A percentile compares a stretch with the other conserved stretches of the same genome.
These are phyloP conservation scores for Phytophthora constricta DNA, from an alignment of 352 stramenopile genomes.

Conservation along the genomic window DNA sequence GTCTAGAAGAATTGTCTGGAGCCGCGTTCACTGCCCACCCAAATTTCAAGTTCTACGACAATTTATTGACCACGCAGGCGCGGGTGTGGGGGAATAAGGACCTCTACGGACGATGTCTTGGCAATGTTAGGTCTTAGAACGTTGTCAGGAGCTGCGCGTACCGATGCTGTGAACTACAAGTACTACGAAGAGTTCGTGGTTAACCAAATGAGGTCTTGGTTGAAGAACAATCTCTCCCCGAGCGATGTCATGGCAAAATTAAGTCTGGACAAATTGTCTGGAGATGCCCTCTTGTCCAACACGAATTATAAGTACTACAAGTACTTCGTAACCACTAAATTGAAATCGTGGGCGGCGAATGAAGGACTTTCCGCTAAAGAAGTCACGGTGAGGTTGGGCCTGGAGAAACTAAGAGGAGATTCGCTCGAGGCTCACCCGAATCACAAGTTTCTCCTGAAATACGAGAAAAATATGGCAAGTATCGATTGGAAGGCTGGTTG, in stretches of 20 bases:
- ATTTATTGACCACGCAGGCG: neutral
- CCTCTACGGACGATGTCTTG: neutral
- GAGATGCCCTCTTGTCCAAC: neutral
- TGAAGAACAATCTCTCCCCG: neutral
- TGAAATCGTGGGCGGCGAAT: slow-evolving; percentile 15
- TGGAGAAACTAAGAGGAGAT: neutral
- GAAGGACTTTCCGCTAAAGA: neutral
- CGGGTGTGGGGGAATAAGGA: neutral
- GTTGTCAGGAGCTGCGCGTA: neutral
- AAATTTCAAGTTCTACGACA: neutral
- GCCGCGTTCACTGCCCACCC: neutral
- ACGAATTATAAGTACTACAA: slow-evolving; percentile 25
- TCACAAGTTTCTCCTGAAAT: slow-evolving; percentile 8
- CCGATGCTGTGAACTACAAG: neutral
- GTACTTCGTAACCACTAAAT: slow-evolving; percentile 9
- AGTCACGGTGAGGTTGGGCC: slow-evolving; percentile 5
- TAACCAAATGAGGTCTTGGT: neutral
- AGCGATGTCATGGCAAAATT: slow-evolving; percentile 15
- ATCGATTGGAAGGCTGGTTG: slow-evolving; percentile 11
- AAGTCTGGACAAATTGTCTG: slow-evolving; percentile 8
- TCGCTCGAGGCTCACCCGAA: slow-evolving; percentile 6
- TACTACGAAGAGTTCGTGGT: neutral
- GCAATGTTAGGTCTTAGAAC: neutral
- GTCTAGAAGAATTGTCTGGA: neutral
- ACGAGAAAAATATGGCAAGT: neutral